These are phyloP conservation scores for Eucalyptus curtisii DNA, from an alignment of 345 rosid species.

Conservation along the genomic window DNA sequence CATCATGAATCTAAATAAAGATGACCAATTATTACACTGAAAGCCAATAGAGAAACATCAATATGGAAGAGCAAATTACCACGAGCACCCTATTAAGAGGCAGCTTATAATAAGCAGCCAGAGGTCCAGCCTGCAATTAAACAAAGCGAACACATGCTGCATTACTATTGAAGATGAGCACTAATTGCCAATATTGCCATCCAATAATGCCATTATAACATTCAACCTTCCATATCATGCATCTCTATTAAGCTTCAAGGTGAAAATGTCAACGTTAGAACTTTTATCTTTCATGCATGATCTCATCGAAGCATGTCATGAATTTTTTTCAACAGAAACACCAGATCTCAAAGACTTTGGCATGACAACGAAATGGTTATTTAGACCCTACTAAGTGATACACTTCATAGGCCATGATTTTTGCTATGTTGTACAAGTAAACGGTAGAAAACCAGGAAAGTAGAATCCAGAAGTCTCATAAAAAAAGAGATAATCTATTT, in stretches of 20 bases:
- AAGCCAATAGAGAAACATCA: background rate
- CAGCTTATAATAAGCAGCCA: conserved; percentile 85
- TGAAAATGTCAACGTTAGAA: background rate
- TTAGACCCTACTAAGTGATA: background rate
- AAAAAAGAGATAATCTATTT: background rate
- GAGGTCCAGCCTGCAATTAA: conserved; percentile 57
- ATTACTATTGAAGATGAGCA: background rate
- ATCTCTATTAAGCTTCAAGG: background rate
- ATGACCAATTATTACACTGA: background rate
- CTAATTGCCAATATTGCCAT: background rate
- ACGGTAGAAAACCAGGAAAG: background rate
- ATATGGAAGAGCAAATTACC: conserved; percentile 32
- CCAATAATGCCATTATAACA: background rate
- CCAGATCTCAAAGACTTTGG: background rate
- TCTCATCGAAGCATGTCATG: background rate
- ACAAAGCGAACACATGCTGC: background rate
- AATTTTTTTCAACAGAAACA: background rate
- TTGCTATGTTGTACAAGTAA: background rate
- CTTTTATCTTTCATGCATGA: background rate
- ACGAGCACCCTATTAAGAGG: conserved; percentile 78
- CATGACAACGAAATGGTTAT: background rate
- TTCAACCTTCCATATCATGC: background rate
- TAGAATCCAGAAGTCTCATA: background rate
- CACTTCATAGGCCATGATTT: background rate
- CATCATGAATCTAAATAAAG: conserved; percentile 63